A percentile compares a stretch with the other conserved stretches of the same genome.
These are phyloP conservation scores for Hypoxylon fragiforme DNA, from an alignment of 495 filamentous ascomycete genomes.

Conservation along the genomic window DNA sequence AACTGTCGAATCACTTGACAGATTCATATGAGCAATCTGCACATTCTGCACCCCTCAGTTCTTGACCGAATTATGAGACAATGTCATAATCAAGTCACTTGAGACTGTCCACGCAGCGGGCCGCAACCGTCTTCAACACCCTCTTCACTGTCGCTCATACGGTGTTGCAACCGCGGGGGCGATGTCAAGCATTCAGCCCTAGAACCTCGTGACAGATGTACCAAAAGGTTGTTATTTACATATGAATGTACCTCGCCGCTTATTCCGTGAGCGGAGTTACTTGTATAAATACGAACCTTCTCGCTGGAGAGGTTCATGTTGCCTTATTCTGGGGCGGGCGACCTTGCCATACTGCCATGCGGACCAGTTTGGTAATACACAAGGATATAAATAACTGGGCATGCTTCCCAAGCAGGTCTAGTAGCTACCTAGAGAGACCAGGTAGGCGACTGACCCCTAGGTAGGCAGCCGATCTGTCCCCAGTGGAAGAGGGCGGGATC, in stretches of 20 bases:
- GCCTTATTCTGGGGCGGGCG: constrained; percentile 9
- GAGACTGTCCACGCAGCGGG: constrained; percentile 23
- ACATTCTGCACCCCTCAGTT: constrained; percentile 13
- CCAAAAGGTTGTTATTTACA: constrained; percentile 12
- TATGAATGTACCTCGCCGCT: constrained; percentile 5
- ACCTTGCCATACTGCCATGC: neutral
- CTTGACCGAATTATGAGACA: constrained; percentile 20
- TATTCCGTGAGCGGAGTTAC: constrained; percentile 1
- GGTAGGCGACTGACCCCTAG: constrained; percentile 21
- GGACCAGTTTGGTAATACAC: neutral
- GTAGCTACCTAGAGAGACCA: neutral
- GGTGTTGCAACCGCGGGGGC: constrained; percentile 13
- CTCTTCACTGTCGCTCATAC: constrained; percentile 17
- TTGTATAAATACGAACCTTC: constrained; percentile 8
- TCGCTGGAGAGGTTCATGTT: neutral
- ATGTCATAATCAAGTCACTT: constrained; percentile 16
- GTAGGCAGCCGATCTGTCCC: constrained; percentile 34
- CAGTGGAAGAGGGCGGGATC: constrained; percentile 33
- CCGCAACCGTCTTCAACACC: constrained; percentile 7
- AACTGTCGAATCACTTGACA: constrained; percentile 31
- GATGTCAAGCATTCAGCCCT: constrained; percentile 29
- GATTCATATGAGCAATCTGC: too few species aligned
- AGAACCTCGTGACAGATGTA: constrained; percentile 24
- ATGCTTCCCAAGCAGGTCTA: constrained; percentile 25
- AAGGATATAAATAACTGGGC: constrained; percentile 15